Evolutionary conservation across 345 rosid genomes (phyloP).

Genomic region (Sonneratia alba): DNA sequence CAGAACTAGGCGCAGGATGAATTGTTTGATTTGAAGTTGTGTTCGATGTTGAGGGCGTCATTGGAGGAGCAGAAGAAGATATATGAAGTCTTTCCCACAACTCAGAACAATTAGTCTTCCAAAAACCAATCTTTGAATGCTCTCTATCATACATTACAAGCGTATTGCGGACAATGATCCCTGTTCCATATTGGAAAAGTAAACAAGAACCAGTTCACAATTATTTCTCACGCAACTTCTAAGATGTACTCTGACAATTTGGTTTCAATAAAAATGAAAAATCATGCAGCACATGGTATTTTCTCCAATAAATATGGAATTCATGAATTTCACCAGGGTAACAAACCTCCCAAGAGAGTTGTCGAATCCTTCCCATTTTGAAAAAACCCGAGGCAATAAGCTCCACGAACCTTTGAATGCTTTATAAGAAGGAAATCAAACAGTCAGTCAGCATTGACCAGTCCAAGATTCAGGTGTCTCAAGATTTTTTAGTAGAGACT

Average conservation of each 20-base stretch:
- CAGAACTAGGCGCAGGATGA: slow-evolving; percentile 24
- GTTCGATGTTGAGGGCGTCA: slow-evolving; percentile 28
- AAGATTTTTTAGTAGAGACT: slow-evolving; percentile 15
- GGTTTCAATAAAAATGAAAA: background rate
- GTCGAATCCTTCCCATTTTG: slow-evolving; percentile 85
- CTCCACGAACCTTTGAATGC: slow-evolving; percentile 77
- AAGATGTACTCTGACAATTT: background rate
- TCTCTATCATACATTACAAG: slow-evolving; percentile 84
- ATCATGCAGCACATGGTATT: background rate
- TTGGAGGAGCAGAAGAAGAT: slow-evolving; percentile 33
- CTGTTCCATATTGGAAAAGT: slow-evolving; percentile 23
- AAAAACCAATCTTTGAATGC: slow-evolving; percentile 73
- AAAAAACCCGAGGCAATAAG: slow-evolving; percentile 81
- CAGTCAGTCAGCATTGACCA: background rate
- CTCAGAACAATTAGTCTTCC: slow-evolving; percentile 97
- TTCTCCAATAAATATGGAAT: background rate
- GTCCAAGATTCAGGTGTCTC: background rate
- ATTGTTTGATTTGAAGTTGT: slow-evolving; percentile 21
- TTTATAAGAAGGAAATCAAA: slow-evolving; percentile 17
- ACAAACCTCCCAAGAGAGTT: slow-evolving; percentile 77
- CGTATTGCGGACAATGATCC: slow-evolving; percentile 78
- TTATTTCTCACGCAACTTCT: background rate
- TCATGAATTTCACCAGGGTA: background rate
- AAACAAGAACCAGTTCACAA: background rate
- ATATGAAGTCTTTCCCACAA: slow-evolving; percentile 66